A percentile compares a stretch with the other conserved stretches of the same genome.
phyloP scores from a whole-genome alignment of 768 basidiomycete genomes.

The Tulasnella calospora region DNA sequence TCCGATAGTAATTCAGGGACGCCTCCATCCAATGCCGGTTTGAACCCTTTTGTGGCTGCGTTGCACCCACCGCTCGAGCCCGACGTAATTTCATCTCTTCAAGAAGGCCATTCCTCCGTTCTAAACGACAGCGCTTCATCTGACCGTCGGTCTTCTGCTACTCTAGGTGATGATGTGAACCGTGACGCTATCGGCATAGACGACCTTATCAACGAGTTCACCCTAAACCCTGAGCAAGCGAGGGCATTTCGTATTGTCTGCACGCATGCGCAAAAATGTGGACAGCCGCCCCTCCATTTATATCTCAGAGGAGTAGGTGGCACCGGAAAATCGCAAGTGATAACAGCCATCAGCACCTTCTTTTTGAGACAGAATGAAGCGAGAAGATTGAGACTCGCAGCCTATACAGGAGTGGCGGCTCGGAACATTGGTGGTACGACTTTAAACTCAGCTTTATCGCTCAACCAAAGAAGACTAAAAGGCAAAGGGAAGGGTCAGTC shows the following conservation, averaged over 20 bases:
- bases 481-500: slow-evolving; percentile 10
- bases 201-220: background rate
- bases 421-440: slow-evolving; percentile 26
- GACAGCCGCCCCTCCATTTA: background rate
- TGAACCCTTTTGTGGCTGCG: too few species aligned
- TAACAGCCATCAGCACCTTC: background rate
- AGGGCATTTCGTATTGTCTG: background rate
- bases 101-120: too few species aligned
- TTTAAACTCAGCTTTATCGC: slow-evolving; percentile 15
- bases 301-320: background rate
- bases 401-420: slow-evolving; percentile 28
- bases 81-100: too few species aligned
- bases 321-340: background rate
- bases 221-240: background rate
- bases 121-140: too few species aligned
- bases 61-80: too few species aligned
- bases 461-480: background rate
- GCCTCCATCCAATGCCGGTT: too few species aligned
- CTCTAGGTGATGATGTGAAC: too few species aligned
- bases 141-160: too few species aligned
- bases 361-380: background rate
- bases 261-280: background rate
- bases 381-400: background rate
- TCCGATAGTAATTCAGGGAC: too few species aligned
- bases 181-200: too few species aligned